phyloP scores from a whole-genome alignment of 129 eudicot genomes.

The Flaveria robusta region DNA sequence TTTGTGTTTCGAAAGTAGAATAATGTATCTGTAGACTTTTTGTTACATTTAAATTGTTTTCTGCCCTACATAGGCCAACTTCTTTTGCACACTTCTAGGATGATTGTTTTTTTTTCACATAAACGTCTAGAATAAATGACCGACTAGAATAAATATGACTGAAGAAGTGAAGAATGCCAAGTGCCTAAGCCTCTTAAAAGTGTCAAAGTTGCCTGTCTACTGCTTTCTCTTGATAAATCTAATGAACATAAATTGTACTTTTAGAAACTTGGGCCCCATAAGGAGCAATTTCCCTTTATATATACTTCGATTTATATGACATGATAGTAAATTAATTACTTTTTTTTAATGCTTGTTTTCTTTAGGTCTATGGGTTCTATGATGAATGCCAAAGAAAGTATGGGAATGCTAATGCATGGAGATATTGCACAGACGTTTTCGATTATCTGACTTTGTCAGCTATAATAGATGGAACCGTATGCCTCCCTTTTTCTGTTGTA shows the following conservation, averaged over 20 bases:
- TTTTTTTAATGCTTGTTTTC: neutral
- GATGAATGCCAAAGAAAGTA: conserved; percentile 98
- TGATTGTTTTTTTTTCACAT: neutral
- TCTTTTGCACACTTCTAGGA: neutral
- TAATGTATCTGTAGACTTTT: neutral
- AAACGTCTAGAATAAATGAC: neutral
- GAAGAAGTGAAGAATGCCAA: neutral
- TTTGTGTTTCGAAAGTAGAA: neutral
- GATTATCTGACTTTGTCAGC: conserved; percentile 95
- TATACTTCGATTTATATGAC: neutral
- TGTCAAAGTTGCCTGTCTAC: neutral
- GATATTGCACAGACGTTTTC: conserved; percentile 98
- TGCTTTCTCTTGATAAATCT: neutral
- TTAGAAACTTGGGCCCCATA: neutral
- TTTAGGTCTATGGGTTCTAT: conserved; percentile 90
- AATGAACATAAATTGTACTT: conserved; percentile 3
- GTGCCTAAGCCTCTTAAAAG: neutral
- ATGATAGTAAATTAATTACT: neutral
- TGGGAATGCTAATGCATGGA: conserved; percentile 99
- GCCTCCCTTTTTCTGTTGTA: neutral
- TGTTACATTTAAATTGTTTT: neutral
- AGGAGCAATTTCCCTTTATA: neutral
- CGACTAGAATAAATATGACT: neutral
- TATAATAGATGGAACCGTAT: conserved; percentile 94
- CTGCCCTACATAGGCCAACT: neutral